Percentiles rank a stretch among this genome's conserved stretches.
Conservation (phyloP, 208 protist species). For the Strigomonas culicis region DNA sequence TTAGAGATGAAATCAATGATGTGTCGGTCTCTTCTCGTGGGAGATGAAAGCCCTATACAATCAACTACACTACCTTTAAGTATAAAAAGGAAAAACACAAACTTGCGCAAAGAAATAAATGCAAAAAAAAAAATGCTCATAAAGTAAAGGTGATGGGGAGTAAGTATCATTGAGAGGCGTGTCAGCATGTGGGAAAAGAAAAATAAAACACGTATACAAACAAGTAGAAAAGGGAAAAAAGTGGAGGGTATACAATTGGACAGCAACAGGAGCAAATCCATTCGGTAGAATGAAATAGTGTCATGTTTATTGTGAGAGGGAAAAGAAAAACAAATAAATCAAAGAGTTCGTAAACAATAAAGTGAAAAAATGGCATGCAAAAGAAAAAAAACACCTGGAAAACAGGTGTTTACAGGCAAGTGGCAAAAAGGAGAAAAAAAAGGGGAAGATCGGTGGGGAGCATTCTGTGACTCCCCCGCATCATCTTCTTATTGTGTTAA, state of each 20-base stretch:
- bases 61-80: no score
- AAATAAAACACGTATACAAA: neutral
- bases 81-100: no score
- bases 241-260: slow-evolving; percentile 12
- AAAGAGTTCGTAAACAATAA: neutral
- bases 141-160: no score
- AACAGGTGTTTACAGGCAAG: neutral
- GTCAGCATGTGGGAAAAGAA: neutral
- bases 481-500: neutral
- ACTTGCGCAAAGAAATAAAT: no score
- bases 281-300: no score
- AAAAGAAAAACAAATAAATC: no score
- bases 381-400: slow-evolving; percentile 8
- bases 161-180: no score
- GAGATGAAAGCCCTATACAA: no score
- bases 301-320: no score
- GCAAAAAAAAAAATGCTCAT: no score
- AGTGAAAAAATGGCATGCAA: neutral
- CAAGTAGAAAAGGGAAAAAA: slow-evolving; percentile 6
- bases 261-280: slow-evolving; percentile 10
- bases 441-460: neutral
- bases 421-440: slow-evolving; percentile 14
- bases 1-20: no score
- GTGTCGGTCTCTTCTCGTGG: no score
- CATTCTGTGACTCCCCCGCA: neutral